Evolutionary conservation across 352 stramenopile species (phyloP).

Genomic region (Phytophthora constricta): DNA sequence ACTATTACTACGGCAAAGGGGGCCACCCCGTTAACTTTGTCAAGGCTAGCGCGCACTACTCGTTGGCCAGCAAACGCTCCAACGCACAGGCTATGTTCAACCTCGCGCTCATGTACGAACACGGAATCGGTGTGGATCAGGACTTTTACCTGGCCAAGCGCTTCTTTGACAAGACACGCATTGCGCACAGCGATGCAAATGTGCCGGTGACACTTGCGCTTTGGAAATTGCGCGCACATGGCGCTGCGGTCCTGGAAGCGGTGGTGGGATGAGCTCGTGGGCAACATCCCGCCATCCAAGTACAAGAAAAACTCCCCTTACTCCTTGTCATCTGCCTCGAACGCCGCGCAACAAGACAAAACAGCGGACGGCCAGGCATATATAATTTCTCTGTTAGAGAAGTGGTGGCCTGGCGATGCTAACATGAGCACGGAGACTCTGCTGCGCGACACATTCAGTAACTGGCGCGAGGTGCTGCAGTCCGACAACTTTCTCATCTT

Average conservation of each 20-base stretch:
- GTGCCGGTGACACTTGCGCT: constrained; percentile 85
- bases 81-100: constrained; percentile 94
- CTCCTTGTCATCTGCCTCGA: background rate
- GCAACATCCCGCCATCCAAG: constrained; percentile 44
- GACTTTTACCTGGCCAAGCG: constrained; percentile 93
- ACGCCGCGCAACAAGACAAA: background rate
- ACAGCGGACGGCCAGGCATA: constrained; percentile 15
- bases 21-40: constrained; percentile 62
- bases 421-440: constrained; percentile 20
- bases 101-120: constrained; percentile 89
- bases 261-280: constrained; percentile 68
- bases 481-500: constrained; percentile 76
- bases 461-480: constrained; percentile 54
- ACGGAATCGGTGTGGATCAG: constrained; percentile 81
- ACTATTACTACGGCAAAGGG: constrained; percentile 90
- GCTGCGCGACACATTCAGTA: constrained; percentile 19
- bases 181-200: constrained; percentile 75
- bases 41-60: constrained; percentile 88
- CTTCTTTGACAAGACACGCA: constrained; percentile 87
- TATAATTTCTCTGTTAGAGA: constrained; percentile 37
- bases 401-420: constrained; percentile 40
- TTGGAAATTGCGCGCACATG: constrained; percentile 80
- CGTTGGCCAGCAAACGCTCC: constrained; percentile 79
- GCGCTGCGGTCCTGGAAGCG: constrained; percentile 57
- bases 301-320: background rate